Evolutionary conservation across 1,284 basidiomycete genomes (phyloP), one percentile per base, ranked within the genome.

Genomic region (Phlebopus sp.): DNA sequence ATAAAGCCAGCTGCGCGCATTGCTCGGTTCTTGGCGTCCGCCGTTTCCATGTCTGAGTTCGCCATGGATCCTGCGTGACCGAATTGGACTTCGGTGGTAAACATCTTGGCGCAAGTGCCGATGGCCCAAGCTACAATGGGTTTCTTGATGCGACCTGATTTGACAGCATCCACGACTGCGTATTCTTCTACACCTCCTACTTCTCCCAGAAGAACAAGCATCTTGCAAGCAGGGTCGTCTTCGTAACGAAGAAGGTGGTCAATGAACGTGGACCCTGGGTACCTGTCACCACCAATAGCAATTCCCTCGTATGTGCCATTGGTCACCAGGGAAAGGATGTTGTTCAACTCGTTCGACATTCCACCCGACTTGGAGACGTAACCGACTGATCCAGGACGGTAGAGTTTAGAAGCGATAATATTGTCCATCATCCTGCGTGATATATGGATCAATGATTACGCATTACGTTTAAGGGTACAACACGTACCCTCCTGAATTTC

Each of bases 341-440:
- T 99, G 90, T 99, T 98, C 61, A 99, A 79, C 75, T 99, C 97
- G 79, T 99, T 99, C 60, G 96, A 99, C 97, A 99, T 99, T 71
- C 97, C 96, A 59, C 96, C 96, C 11, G 96, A 98, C 78, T 99
- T 99, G 73, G 93, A 97, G 68, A 99, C 96, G 74, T 98, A 98
- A 66, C 93, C 96, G 62, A 99, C 92, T 18, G 94, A 95, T 53
- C 96, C 97, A 39, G 95, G 76, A 64, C 95, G 92, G 84, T 98
- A 99, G 56, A 99, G 90, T 81, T 98, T 99, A 57, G 94, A 97
- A 13, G 95, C 77, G 63, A 98, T 94, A 75, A 98, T 96, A 79
- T 98, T 99, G 79, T 99, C 97, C 94, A 98, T 98, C 96, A 98
- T 98, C 68, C 90, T 85, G 57, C 6, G 7, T 0, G 44, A 17